phyloP scores from a whole-genome alignment of 202 grass and related monocot genomes.

The Schoenoplectus triqueter region DNA sequence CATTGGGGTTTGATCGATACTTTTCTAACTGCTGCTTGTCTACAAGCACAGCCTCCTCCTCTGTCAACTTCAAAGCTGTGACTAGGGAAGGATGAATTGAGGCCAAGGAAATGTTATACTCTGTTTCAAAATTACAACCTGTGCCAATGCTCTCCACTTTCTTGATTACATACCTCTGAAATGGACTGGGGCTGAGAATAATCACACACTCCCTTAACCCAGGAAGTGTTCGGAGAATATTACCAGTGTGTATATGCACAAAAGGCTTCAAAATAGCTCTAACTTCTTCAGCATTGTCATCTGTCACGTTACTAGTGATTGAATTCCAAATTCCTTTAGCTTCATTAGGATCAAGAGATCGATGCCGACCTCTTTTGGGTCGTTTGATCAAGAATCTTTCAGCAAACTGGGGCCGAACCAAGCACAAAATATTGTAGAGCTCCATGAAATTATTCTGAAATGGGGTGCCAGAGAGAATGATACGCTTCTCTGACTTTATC shows the following conservation, averaged over 20 bases:
- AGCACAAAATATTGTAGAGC: conserved; percentile 91
- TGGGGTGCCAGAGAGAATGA: conserved; percentile 94
- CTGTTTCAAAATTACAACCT: conserved; percentile 72
- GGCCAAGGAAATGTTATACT: conserved; percentile 74
- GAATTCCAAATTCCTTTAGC: conserved; percentile 83
- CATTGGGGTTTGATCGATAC: conserved; percentile 61
- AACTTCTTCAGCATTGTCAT: conserved; percentile 86
- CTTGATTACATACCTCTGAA: conserved; percentile 72
- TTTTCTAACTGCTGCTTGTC: conserved; percentile 58
- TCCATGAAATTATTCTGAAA: conserved; percentile 97
- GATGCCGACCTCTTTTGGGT: conserved; percentile 46
- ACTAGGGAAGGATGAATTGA: conserved; percentile 89
- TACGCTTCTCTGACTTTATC: conserved; percentile 73
- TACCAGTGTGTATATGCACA: conserved; percentile 91
- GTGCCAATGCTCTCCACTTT: conserved; percentile 89
- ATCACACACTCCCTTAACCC: conserved; percentile 75
- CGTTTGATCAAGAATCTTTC: conserved; percentile 75
- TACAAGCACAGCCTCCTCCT: conserved; percentile 65
- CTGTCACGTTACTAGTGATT: conserved; percentile 78
- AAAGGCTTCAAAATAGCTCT: conserved; percentile 86
- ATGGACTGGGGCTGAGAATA: conserved; percentile 56
- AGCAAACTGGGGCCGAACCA: conserved; percentile 84
- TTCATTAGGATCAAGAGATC: conserved; percentile 48
- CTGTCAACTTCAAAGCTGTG: conserved; percentile 64
- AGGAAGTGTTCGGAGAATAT: conserved; percentile 79